Conservation (phyloP, 2,329 filamentous ascomycete genomes). For the Claviceps citrina region DNA sequence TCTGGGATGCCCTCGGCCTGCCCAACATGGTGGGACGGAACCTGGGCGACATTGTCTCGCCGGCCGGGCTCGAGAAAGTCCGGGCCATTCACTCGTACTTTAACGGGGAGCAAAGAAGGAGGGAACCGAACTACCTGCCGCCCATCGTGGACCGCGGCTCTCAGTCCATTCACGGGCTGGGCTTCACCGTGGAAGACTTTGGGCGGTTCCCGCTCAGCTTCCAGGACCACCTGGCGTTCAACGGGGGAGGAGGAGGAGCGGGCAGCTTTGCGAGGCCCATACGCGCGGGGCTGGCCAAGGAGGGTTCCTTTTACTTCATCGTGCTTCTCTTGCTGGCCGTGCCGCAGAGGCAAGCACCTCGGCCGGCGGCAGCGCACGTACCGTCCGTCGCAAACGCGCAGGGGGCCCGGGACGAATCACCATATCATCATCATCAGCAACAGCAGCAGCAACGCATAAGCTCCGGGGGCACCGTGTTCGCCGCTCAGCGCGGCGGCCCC, state of each 20-base stretch:
- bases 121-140: constrained; percentile 47
- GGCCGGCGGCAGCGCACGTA: constrained; percentile 26
- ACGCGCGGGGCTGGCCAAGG: constrained; percentile 42
- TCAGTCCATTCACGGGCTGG: constrained; percentile 37
- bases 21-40: constrained; percentile 31
- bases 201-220: constrained; percentile 36
- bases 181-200: constrained; percentile 38
- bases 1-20: constrained; percentile 39
- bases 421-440: too few species aligned
- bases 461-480: constrained; percentile 16
- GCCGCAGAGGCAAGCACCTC: constrained; percentile 15
- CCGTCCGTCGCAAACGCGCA: constrained; percentile 26
- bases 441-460: constrained; percentile 14
- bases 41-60: constrained; percentile 37
- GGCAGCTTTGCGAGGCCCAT: constrained; percentile 33
- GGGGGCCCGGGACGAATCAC: constrained; percentile 28
- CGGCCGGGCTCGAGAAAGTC: constrained; percentile 37
- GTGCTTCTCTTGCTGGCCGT: constrained; percentile 33
- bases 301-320: constrained; percentile 47
- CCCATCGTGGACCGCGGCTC: constrained; percentile 45
- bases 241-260: constrained; percentile 34
- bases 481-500: constrained; percentile 30
- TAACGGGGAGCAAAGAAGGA: constrained; percentile 40
- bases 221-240: constrained; percentile 40
- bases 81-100: constrained; percentile 34